Evolutionary conservation across 768 basidiomycete species (phyloP).

Genomic region (Termitomyces sp.): DNA sequence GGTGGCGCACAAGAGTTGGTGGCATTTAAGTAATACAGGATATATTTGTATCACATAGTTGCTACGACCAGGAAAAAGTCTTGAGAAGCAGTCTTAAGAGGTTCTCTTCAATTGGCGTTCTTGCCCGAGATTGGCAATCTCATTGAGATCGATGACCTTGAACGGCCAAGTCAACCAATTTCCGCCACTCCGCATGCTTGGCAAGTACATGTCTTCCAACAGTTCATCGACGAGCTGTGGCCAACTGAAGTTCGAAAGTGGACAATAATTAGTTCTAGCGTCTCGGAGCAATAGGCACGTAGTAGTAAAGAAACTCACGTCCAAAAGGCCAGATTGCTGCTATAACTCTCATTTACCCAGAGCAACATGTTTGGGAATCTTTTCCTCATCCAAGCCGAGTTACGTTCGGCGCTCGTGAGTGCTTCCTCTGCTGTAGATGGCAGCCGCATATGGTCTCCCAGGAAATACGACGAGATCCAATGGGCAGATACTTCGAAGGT

Average conservation of each 20-base stretch:
- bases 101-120: slow-evolving; percentile 42
- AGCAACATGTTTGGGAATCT: slow-evolving; percentile 53
- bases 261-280: background rate
- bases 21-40: too few relatives aligned
- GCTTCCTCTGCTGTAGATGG: slow-evolving; percentile 49
- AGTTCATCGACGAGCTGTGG: slow-evolving; percentile 58
- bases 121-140: slow-evolving; percentile 44
- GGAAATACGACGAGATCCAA: slow-evolving; percentile 55
- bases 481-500: slow-evolving; percentile 54
- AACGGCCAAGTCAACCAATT: slow-evolving; percentile 70
- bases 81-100: background rate
- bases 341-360: slow-evolving; percentile 54
- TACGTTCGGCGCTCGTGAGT: slow-evolving; percentile 37
- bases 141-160: slow-evolving; percentile 45
- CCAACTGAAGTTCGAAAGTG: slow-evolving; percentile 40
- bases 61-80: too few relatives aligned
- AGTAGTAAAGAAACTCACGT: too few relatives aligned
- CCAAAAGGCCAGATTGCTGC: slow-evolving; percentile 47
- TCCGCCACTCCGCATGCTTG: slow-evolving; percentile 52
- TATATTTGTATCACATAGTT: too few relatives aligned
- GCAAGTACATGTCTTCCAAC: slow-evolving; percentile 60
- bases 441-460: slow-evolving; percentile 49
- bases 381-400: slow-evolving; percentile 52
- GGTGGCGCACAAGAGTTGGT: too few relatives aligned
- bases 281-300: too few relatives aligned